Conservation (phyloP, 148 eudicot species). For the Nepenthes mirabilis region DNA sequence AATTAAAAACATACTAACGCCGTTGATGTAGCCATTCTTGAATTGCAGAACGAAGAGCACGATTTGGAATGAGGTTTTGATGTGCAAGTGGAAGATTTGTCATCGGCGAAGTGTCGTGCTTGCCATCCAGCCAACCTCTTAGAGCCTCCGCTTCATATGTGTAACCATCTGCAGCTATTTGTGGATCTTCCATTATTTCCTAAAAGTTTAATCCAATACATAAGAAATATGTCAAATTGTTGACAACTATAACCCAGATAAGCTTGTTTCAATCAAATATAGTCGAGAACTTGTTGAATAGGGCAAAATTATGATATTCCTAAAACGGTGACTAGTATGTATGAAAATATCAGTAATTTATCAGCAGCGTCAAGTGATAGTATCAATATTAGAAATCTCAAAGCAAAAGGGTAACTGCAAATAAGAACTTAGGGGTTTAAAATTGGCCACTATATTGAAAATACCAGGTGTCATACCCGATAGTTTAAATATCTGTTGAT, state of each 20-base stretch:
- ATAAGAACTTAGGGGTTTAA: too few species aligned
- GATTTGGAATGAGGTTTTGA: conserved; percentile 53
- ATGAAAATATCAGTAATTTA: too few species aligned
- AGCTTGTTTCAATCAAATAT: background rate
- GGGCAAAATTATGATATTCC: too few species aligned
- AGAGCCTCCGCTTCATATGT: conserved; percentile 80
- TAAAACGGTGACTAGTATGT: too few species aligned
- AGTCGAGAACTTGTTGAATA: too few species aligned
- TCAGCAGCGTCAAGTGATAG: too few species aligned
- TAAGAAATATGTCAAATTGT: background rate
- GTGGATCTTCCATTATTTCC: conserved; percentile 22
- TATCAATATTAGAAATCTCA: too few species aligned
- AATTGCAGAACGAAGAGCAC: conserved; percentile 81
- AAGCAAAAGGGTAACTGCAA: too few species aligned
- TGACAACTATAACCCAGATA: background rate
- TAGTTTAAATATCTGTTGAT: too few species aligned
- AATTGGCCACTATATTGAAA: too few species aligned
- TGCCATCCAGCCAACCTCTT: conserved; percentile 74
- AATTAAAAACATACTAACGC: background rate
- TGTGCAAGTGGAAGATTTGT: conserved; percentile 58
- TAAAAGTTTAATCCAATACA: background rate
- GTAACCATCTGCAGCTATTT: conserved; percentile 10
- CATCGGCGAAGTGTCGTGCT: conserved; percentile 83
- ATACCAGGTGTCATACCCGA: too few species aligned
- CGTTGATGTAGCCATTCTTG: conserved; percentile 62